Percentiles rank a stretch among this genome's conserved stretches.
These are phyloP conservation scores for Talaromyces amestolkiae DNA, from an alignment of 2,329 filamentous ascomycete species.

Conservation along the genomic window DNA sequence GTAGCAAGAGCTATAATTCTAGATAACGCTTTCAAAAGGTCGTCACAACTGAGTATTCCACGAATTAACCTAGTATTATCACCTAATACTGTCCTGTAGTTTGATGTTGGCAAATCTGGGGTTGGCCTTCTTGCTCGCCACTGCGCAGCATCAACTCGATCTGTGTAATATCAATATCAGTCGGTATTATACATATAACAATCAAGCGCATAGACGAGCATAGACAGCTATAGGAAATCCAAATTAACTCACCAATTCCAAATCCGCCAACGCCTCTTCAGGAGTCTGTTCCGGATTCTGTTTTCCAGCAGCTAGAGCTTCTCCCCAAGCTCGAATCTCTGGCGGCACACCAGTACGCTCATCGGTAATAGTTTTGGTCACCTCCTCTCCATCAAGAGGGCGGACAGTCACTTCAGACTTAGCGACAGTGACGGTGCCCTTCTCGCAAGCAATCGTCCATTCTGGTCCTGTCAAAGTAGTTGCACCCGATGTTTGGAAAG, in stretches of 20 bases:
- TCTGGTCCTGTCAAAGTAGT: constrained; percentile 50
- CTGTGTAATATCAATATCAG: neutral
- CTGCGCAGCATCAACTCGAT: constrained; percentile 17
- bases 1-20: too few species aligned
- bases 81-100: neutral
- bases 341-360: constrained; percentile 52
- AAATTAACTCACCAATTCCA: constrained; percentile 39
- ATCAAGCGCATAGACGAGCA: neutral
- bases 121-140: constrained; percentile 8
- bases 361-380: constrained; percentile 45
- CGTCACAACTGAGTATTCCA: neutral
- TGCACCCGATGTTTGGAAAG: constrained; percentile 51
- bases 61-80: neutral
- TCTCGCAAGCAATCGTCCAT: constrained; percentile 52
- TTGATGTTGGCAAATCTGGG: constrained; percentile 8
- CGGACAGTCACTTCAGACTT: constrained; percentile 34
- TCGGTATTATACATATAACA: neutral
- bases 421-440: constrained; percentile 49
- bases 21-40: too few species aligned
- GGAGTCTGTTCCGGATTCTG: constrained; percentile 40
- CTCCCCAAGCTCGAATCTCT: constrained; percentile 47
- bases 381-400: constrained; percentile 27
- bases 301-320: constrained; percentile 19
- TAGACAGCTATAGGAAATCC: neutral
- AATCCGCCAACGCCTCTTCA: constrained; percentile 53